Conservation (phyloP, 768 basidiomycete genomes). For the Russula sp. region DNA sequence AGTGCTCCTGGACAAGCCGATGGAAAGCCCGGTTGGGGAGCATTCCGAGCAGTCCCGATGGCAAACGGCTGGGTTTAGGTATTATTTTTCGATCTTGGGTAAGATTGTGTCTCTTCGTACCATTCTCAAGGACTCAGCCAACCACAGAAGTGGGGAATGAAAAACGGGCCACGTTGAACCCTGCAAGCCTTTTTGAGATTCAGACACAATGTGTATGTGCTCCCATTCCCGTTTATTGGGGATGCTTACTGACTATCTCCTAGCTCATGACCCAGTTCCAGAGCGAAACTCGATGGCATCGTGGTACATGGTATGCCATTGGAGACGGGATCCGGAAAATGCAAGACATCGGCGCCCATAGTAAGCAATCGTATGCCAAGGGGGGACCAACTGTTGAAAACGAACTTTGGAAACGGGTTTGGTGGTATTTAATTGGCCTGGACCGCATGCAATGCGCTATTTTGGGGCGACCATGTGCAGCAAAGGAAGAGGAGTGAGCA, state of each 20-base stretch:
- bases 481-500: constrained; percentile 66
- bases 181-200: constrained; percentile 60
- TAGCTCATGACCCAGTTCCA: constrained; percentile 51
- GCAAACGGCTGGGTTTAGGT: constrained; percentile 58
- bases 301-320: constrained; percentile 47
- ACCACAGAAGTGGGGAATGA: constrained; percentile 49
- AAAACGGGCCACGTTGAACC: constrained; percentile 51
- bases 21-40: constrained; percentile 33
- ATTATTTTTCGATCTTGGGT: constrained; percentile 57
- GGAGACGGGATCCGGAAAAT: constrained; percentile 49
- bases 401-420: constrained; percentile 52
- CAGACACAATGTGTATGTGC: constrained; percentile 51
- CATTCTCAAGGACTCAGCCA: constrained; percentile 19
- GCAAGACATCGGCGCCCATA: constrained; percentile 53
- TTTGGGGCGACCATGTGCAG: constrained; percentile 54
- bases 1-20: constrained; percentile 33
- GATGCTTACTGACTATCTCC: not conserved
- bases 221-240: constrained; percentile 25
- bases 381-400: constrained; percentile 40
- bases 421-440: constrained; percentile 55
- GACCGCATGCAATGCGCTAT: constrained; percentile 55
- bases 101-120: constrained; percentile 26
- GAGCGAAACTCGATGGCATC: constrained; percentile 46
- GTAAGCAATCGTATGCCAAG: constrained; percentile 38
- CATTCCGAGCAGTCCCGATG: constrained; percentile 42